Base-by-base conservation (phyloP, 805 yeast genomes). In the Pichia membranifaciens region DNA sequence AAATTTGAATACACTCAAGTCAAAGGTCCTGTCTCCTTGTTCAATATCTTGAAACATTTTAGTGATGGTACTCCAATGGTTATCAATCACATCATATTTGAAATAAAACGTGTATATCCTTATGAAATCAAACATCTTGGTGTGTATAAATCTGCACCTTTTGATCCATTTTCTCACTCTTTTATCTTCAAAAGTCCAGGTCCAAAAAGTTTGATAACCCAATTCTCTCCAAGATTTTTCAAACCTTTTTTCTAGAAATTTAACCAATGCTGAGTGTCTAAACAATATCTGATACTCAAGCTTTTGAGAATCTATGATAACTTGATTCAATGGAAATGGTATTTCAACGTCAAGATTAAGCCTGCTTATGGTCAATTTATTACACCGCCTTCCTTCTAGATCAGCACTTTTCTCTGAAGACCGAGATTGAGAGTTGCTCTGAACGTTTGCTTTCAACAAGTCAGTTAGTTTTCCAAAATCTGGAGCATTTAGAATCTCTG, bases 241-340 rank as follows among this genome's bases (percentile, higher is more conserved):
- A 48, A 85, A 69, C 15, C 75, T 66, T 52, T 75, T 74, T 54
- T 79, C 80, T 6, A 85, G 71, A 57, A 78, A 79, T 51, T 81
- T 81, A n/a, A 87, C 59, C 29, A 80, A 73, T 36, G 82, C 63
- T 34, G 85, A 68, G 53, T 86, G 81, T 52, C 96, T 76, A 56
- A 86, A 87, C 41, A 89, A 67, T 32, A 87, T 69, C 61, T 91
- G 96, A 59, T 84, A 88, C 52, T 93, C 87, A 42, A 81, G 74
- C 16, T 87, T 69, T 22, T 82, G 79, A 15, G 88, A 83, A 46
- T 81, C 76, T 16, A 85, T 79, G 1, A 88, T 67, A 1, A 93
- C 71, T 22, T 91, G 70, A 57, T 88, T 88, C 42, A 88, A 65
- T 0, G 99, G 99, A 60, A 87, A 93, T 3, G 97, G 96, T 20